Evolutionary conservation across 1,284 basidiomycete genomes (phyloP).

Genomic region (Cutaneotrichosporon mucoides): DNA sequence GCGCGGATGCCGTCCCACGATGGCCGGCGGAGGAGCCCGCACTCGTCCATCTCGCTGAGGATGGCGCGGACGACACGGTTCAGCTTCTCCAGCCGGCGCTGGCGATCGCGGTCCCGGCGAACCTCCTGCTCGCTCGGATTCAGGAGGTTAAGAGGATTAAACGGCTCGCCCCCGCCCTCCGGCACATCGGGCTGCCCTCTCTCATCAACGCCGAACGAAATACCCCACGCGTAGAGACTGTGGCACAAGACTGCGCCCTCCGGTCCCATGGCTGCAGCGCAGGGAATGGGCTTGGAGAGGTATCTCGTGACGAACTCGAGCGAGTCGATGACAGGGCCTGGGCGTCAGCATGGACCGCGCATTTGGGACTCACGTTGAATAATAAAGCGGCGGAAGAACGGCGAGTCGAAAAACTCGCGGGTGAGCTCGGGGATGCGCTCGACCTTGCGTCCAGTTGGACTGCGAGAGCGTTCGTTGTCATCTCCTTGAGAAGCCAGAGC

Average conservation of each 20-base stretch:
- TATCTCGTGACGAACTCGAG: constrained; percentile 67
- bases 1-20: constrained; percentile 78
- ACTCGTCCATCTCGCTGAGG: constrained; percentile 69
- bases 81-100: constrained; percentile 50
- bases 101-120: constrained; percentile 45
- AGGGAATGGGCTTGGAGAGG: constrained; percentile 45
- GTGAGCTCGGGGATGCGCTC: constrained; percentile 56
- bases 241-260: constrained; percentile 52
- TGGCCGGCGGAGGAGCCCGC: constrained; percentile 71
- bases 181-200: constrained; percentile 54
- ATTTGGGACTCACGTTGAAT: constrained; percentile 62
- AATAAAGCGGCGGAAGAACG: constrained; percentile 74
- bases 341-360: background rate
- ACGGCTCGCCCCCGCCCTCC: constrained; percentile 27
- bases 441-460: constrained; percentile 16
- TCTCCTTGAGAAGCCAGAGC: constrained; percentile 29
- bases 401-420: constrained; percentile 70
- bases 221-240: constrained; percentile 73
- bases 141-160: constrained; percentile 20
- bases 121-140: constrained; percentile 32
- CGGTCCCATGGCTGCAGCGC: constrained; percentile 56
- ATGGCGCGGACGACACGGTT: constrained; percentile 66
- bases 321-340: constrained; percentile 54
- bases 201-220: constrained; percentile 78
- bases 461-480: constrained; percentile 15